These are phyloP conservation scores for Ustilago crameri DNA, from an alignment of 1,284 basidiomycete species.

Conservation along the genomic window DNA sequence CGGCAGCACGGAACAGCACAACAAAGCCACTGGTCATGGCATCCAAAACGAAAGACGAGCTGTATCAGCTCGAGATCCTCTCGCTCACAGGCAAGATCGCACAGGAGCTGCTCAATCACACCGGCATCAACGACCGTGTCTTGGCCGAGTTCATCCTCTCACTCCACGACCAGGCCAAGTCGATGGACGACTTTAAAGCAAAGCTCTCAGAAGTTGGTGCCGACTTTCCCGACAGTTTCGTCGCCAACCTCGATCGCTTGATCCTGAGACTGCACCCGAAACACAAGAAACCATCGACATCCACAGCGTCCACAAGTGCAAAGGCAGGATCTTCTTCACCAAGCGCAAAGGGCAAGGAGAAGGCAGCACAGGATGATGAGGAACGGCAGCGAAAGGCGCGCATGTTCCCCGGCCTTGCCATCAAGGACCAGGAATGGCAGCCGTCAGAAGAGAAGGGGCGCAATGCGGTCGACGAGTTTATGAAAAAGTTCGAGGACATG, in stretches of 20 bases:
- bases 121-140: conserved; percentile 80
- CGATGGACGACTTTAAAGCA: conserved; percentile 80
- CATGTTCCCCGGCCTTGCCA: conserved; percentile 89
- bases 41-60: conserved; percentile 43
- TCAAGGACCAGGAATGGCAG: conserved; percentile 77
- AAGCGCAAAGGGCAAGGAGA: conserved; percentile 67
- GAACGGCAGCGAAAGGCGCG: conserved; percentile 82
- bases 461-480: conserved; percentile 85
- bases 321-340: conserved; percentile 68
- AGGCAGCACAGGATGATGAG: conserved; percentile 68
- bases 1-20: too few species aligned
- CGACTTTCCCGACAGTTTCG: conserved; percentile 86
- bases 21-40: conserved; percentile 12
- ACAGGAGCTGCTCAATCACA: conserved; percentile 72
- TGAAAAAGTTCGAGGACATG: conserved; percentile 78
- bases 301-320: conserved; percentile 32
- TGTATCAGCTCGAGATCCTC: conserved; percentile 65
- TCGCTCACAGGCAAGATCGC: conserved; percentile 65
- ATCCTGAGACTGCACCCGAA: conserved; percentile 95
- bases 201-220: conserved; percentile 85
- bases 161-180: conserved; percentile 85
- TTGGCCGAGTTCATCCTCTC: conserved; percentile 94
- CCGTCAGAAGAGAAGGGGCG: conserved; percentile 64
- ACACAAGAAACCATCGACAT: conserved; percentile 71
- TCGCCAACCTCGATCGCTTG: conserved; percentile 91